Base-by-base conservation (phyloP, 441 rosid genomes). In the Gossypium trilobum region DNA sequence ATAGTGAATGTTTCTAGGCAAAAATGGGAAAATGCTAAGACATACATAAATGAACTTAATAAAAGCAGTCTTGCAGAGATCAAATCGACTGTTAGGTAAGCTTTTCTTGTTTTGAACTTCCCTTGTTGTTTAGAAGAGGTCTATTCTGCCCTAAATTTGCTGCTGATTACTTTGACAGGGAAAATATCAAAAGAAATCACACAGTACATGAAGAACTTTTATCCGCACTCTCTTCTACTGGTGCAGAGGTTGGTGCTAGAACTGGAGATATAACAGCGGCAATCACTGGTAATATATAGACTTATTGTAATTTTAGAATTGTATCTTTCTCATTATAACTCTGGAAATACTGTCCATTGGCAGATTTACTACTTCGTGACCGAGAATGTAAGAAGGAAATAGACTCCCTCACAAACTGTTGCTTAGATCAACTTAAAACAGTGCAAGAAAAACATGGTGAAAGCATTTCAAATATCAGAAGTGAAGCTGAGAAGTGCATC, bases 401-500 rank as follows among this genome's bases (percentile, higher is more conserved):
- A 19, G 92, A 91, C 52, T 83, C 88, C 70, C 85, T 83, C 69
- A 76, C 83, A 1, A 64, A 85, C 63, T 51, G 59, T 19, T 89
- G 86, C 79, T 73, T 77, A 73, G 88, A 85, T 61, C 84, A 88
- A 74, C 91, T 89, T 52, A 79, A 80, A 46, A 80, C 74, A 2
- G 27, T 80, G 60, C 89, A 86, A 78, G 90, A 87, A 78, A 84
- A 77, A 20, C 97, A 91, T 73, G 84, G 91, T 14, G 78, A 85
- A 72, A 75, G 69, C 70, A 75, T 90, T 48, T 79, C 87, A 57
- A 80, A 29, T 58, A 83, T 91, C 73, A 85, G 91, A 82, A 84
- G 56, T 79, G 82, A 78, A 74, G 87, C 97, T 58, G 89, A 91
- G 65, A 88, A 88, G 76, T 85, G 85, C 76, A 86, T 91, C 65